Evolutionary conservation across 1,139 yeast species (phyloP), one percentile per base, ranked within the genome.

Genomic region (Magnusiomyces paraingens): DNA sequence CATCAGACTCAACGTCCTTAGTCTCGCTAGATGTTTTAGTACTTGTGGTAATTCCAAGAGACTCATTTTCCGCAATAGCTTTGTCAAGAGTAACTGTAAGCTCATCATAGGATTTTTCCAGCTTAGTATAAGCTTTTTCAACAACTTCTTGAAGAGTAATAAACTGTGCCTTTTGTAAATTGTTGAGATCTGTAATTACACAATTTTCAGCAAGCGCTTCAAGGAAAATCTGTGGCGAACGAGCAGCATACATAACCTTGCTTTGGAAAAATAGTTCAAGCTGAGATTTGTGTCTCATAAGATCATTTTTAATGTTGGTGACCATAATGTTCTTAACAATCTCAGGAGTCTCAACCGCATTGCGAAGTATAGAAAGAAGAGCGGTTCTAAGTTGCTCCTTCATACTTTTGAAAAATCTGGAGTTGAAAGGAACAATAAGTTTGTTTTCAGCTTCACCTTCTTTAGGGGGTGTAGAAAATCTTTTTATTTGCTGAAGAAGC

Each of bases 341-440:
- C 0, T 75, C 76, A 0, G 71, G 69, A 1, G 82, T 78, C 65
- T 91, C 98, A 64, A 83, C 82, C 55, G 90, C 81, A 52, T 86
- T 76, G 63, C 96, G 77, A 3, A 84, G 68, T 32, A 89, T 71
- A 22, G 81, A 72, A 18, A 64, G 52, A 4, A 67, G 47, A 1
- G 68, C 58, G 11, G 66, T 63, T 35, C 65, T 64, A 20, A 74
- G 67, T 17, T 70, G 63, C n/a, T 66, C 67, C 15, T 43, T 32
- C 14, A n/a, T 12, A 42, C 21, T n/a, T 21, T 42, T 42, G 4
- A n/a, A 14, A n/a, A n/a, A 36, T 12, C 40, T 36, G 17, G 17
- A 11, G n/a, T 12, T 14, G n/a, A 6, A 4, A 14, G 43, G 14
- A 4, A 38, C 15, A 38, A 17, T 39, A 18, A 17, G 21, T 22